Base-by-base conservation (phyloP, 2,329 filamentous ascomycete genomes). In the Fusarium sp. region DNA sequence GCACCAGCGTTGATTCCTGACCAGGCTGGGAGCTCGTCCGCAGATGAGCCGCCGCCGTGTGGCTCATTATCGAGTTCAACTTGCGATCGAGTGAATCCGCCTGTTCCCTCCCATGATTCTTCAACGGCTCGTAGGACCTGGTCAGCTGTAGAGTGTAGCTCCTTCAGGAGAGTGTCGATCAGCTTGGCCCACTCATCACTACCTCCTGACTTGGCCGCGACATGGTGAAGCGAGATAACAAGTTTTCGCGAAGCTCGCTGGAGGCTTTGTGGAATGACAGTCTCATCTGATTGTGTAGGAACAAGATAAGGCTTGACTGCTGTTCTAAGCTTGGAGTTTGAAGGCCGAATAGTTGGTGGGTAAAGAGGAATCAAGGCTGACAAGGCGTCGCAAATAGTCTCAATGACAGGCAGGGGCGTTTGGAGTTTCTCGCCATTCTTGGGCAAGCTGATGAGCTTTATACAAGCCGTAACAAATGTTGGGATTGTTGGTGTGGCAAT, bases 401-500 rank as follows among this genome's bases (percentile, higher is more conserved):
- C 90, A 44, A 93, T 81, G 41, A 94, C 83, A 17, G 85, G 82
- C 70, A 80, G 79, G 54, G 86, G 87, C 18, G 83, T 81, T 10
- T 77, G 65, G 3, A 75, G 57, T 14, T 68, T 59, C 44, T 77
- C 75, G 20, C 69, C 77, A 15, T 77, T 64, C 6, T 85, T 81
- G 0, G 84, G 81, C 1, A 83, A 80, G 74, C 90, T 86, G 79
- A 89, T 83, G 50, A 96, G 86, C 77, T 92, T 90, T 50, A 98
- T 82, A 76, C 93, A 94, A 7, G 92, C 87, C 2, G 90, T 91
- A 51, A 95, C 88, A 78, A 96, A 97, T 3, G 88, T 84, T 4
- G 94, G 90, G 26, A 98, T 84, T 7, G 90, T 93, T 6, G 94
- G 94, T 0, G 95, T 97, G 2, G 93, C 95, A 69, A 98, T 94